A percentile compares a stretch with the other conserved stretches of the same genome.
Evolutionary conservation across 805 yeast species (phyloP).

Genomic region (Yarrowia divulgata): DNA sequence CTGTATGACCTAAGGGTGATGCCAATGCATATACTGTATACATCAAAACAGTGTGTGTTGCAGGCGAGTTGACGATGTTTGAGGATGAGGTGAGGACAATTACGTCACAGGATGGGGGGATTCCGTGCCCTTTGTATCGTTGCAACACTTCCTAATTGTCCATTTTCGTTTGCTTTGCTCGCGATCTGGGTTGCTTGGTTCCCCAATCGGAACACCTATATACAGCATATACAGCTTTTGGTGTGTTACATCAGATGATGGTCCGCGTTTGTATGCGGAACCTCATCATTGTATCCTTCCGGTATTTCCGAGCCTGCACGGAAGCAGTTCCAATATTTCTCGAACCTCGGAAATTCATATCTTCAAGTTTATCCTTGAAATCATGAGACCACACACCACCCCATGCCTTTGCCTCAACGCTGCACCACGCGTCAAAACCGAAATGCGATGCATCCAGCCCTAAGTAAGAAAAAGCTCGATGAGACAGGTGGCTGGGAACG

Average conservation of each 20-base stretch:
- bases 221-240: conserved; percentile 17
- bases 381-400: not conserved
- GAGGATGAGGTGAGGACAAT: not conserved
- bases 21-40: conserved; percentile 5
- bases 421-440: conserved; percentile 18
- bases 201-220: not conserved
- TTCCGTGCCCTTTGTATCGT: not conserved
- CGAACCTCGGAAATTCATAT: conserved; percentile 2
- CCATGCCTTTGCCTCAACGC: conserved; percentile 15
- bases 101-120: no score
- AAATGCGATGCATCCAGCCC: conserved; percentile 22
- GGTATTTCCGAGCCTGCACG: not conserved
- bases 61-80: not conserved
- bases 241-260: not conserved
- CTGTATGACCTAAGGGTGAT: not conserved
- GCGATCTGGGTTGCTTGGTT: not conserved
- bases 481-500: conserved; percentile 1
- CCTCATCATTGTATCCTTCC: not conserved
- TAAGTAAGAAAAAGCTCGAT: not conserved
- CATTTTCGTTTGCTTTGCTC: not conserved
- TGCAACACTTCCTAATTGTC: not conserved
- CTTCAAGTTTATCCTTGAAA: conserved; percentile 10
- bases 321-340: not conserved
- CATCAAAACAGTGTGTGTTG: conserved; percentile 9
- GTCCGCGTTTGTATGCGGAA: not conserved